Base-by-base conservation (phyloP, 257 asterid species). In the Solanum bukasovii region DNA sequence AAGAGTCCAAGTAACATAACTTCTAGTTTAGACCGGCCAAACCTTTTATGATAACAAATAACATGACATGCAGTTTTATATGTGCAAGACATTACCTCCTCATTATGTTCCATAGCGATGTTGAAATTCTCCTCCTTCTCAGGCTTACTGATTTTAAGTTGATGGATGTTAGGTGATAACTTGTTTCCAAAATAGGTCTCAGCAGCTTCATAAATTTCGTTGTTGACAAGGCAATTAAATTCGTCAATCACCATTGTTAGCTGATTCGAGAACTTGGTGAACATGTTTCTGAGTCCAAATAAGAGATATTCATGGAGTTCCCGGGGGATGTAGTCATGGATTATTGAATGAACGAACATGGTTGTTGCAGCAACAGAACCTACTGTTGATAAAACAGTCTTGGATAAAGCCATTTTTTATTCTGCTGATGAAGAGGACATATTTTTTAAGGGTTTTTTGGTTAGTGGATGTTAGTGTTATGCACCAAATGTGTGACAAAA, bases 151-250 rank as follows among this genome's bases (percentile, higher is more conserved):
- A 31, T 31, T 31, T 31, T 31, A 31, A 31, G 33, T 31, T 31
- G 33, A 31, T 31, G 33, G 2, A 31, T 31, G 33, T 31, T 31
- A 31, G 33, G 33, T 31, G 33, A 31, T 31, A 31, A 31, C 33
- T 31, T 31, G 33, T 31, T 31, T 31, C 33, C 33, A 31, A 31
- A 31, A 31, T 31, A 31, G 33, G 33, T 31, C 33, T 31, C 33
- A 31, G 33, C 33, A 31, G 33, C 90, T 74, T 90, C 88, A 44
- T 72, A 87, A 56, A 90, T 70, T 34, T 90, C 82, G 9, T 90
- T 88, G 8, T 16, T 84, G 44, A 63, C 21, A 0, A 72, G 20
- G 14, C 90, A 87, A 40, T 83, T 37, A 35, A 73, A 13, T 75
- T 90, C 88, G 16, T 75, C 87, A 83, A 90, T 84, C 44, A 73